Evolutionary conservation across 2,329 filamentous ascomycete genomes (phyloP).

Genomic region (Knoxdaviesia proteae): DNA sequence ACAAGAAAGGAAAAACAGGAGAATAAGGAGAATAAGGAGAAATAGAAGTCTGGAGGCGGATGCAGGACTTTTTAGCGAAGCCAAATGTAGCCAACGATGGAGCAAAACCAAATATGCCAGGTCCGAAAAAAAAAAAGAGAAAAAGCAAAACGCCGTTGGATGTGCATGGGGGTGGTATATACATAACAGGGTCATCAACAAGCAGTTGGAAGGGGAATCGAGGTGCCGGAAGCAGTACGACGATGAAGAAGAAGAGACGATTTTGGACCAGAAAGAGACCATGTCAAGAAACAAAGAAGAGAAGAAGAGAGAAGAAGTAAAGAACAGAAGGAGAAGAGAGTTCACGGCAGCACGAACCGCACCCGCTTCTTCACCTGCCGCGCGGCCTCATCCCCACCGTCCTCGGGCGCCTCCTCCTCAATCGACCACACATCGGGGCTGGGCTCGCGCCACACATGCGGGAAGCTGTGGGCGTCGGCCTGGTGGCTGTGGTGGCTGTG

Average conservation of each 20-base stretch:
- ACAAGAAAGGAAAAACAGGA: not conserved
- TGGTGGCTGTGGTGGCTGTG: slow-evolving; percentile 12
- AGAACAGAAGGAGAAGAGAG: not conserved
- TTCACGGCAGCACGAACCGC: slow-evolving; percentile 26
- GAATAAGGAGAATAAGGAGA: not conserved
- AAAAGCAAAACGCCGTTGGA: not conserved
- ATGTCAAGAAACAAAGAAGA: not conserved
- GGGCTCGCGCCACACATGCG: slow-evolving; percentile 32
- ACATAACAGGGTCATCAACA: not conserved
- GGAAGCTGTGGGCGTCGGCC: slow-evolving; percentile 3
- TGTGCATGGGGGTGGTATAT: not conserved
- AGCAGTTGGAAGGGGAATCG: too few species aligned
- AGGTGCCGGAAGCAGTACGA: too few species aligned
- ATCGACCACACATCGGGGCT: slow-evolving; percentile 40
- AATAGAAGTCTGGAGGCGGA: not conserved
- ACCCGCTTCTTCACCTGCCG: slow-evolving; percentile 25
- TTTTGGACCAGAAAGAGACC: too few species aligned
- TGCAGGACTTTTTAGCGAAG: too few species aligned
- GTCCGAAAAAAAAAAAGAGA: not conserved
- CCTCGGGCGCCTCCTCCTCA: slow-evolving; percentile 32
- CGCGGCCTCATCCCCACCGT: slow-evolving; percentile 10
- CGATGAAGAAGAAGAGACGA: too few species aligned
- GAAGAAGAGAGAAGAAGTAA: not conserved
- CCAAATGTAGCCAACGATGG: too few species aligned
- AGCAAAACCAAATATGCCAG: not conserved